Conservation (phyloP, 768 basidiomycete genomes). For the Tylopilus vinaceipallidus region DNA sequence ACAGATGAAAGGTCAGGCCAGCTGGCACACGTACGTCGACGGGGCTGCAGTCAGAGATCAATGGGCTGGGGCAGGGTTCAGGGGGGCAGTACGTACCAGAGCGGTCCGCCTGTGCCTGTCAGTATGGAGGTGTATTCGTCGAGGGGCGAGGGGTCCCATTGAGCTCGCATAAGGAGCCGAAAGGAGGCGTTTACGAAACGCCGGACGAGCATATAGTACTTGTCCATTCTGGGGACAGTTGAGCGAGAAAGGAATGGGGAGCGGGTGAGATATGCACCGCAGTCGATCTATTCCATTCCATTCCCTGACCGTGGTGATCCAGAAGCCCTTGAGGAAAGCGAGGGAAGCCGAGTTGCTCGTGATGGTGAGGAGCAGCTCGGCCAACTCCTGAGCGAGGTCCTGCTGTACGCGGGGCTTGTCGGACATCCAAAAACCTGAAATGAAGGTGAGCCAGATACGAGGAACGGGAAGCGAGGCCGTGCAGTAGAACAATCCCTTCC, state of each 20-base stretch:
- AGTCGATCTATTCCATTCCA: slow-evolving; percentile 92
- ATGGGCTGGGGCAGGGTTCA: not conserved
- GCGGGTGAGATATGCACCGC: slow-evolving; percentile 49
- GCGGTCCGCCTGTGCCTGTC: slow-evolving; percentile 64
- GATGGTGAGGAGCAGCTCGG: slow-evolving; percentile 76
- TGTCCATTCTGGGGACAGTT: slow-evolving; percentile 72
- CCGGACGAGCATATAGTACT: slow-evolving; percentile 94
- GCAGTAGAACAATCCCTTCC: slow-evolving; percentile 99
- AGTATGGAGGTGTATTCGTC: slow-evolving; percentile 70
- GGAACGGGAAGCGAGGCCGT: slow-evolving; percentile 21
- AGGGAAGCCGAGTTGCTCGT: slow-evolving; percentile 56
- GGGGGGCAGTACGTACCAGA: slow-evolving; percentile 55
- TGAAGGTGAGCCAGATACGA: not conserved
- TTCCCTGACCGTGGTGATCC: slow-evolving; percentile 86
- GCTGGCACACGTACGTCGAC: slow-evolving; percentile 70
- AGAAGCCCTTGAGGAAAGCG: slow-evolving; percentile 84
- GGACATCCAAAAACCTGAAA: slow-evolving; percentile 97
- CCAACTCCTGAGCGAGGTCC: slow-evolving; percentile 80
- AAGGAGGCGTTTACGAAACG: slow-evolving; percentile 87
- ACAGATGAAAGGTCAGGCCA: slow-evolving; percentile 80
- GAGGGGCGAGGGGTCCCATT: slow-evolving; percentile 62
- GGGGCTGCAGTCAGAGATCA: slow-evolving; percentile 43
- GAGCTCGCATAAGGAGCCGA: slow-evolving; percentile 63
- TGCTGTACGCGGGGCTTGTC: slow-evolving; percentile 98
- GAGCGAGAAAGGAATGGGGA: not conserved